Evolutionary conservation across 2,329 filamentous ascomycete species (phyloP).

Genomic region (Ophiocordyceps camponoti-saundersi): DNA sequence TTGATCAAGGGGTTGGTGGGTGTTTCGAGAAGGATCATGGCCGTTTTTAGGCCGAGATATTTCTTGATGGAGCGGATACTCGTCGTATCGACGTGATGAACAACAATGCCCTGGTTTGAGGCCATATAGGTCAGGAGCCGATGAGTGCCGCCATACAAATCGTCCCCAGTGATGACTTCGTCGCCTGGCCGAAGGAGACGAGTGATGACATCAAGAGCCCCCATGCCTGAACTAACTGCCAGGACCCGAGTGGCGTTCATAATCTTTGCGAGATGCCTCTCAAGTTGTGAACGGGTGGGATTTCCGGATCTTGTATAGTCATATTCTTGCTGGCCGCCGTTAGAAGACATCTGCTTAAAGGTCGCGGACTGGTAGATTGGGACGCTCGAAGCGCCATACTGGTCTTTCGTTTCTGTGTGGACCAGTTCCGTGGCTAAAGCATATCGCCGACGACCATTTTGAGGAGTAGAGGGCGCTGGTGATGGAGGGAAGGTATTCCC

Average conservation of each 20-base stretch:
- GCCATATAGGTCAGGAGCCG: constrained; percentile 83
- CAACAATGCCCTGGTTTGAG: constrained; percentile 75
- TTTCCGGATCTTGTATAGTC: constrained; percentile 98
- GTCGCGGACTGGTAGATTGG: constrained; percentile 98
- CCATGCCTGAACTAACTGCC: constrained; percentile 94
- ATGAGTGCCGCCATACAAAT: constrained; percentile 92
- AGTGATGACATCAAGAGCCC: constrained; percentile 89
- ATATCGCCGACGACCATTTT: constrained; percentile 66
- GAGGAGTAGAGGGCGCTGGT: constrained; percentile 80
- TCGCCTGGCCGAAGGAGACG: constrained; percentile 80
- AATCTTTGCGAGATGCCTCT: constrained; percentile 94
- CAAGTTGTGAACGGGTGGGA: constrained; percentile 86
- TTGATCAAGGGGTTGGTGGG: constrained; percentile 98
- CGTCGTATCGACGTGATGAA: constrained; percentile 94
- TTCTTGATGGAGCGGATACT: constrained; percentile 50
- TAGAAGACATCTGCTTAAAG: constrained; percentile 80
- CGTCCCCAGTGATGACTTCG: constrained; percentile 92
- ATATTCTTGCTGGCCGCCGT: constrained; percentile 70
- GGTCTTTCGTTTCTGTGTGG: constrained; percentile 88
- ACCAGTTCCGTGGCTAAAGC: constrained; percentile 91
- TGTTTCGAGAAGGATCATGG: constrained; percentile 91
- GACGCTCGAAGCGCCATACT: constrained; percentile 91
- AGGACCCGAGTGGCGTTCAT: constrained; percentile 89
- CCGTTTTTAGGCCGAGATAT: constrained; percentile 62
- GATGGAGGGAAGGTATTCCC: constrained; percentile 80